These are phyloP conservation scores for Nissolia schottii DNA, from an alignment of 306 rosid genomes.

Conservation along the genomic window DNA sequence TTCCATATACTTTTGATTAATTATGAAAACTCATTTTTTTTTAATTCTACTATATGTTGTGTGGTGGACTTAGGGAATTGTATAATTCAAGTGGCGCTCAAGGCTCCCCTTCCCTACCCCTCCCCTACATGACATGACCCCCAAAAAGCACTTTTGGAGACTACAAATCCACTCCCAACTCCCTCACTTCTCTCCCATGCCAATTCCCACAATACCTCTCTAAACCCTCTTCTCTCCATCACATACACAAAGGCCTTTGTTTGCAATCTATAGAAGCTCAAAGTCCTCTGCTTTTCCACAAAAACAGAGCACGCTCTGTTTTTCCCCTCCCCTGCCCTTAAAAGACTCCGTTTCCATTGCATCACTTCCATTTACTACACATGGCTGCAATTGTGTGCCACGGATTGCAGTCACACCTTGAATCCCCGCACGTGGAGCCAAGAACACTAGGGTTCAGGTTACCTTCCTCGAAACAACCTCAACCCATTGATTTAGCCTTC, in stretches of 20 bases:
- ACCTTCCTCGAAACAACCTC: conserved; percentile 39
- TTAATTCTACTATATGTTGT: conserved; percentile 4
- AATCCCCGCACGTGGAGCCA: conserved; percentile 57
- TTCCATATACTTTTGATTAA: neutral
- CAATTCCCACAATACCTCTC: conserved; percentile 3
- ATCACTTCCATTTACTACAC: neutral
- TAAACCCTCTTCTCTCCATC: neutral
- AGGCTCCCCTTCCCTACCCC: conserved; percentile 17
- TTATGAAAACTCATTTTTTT: neutral
- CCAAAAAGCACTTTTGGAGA: conserved; percentile 44
- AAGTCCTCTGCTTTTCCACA: neutral
- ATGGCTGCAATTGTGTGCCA: conserved; percentile 79
- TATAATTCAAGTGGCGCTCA: conserved; percentile 52
- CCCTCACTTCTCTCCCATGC: conserved; percentile 44
- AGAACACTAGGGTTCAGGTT: conserved; percentile 51
- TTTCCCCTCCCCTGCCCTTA: neutral
- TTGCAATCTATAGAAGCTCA: neutral
- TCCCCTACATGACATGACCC: conserved; percentile 11
- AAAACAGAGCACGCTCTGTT: conserved; percentile 11
- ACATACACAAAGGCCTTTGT: neutral
- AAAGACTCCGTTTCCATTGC: neutral
- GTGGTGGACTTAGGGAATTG: conserved; percentile 39
- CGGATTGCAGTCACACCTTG: conserved; percentile 53
- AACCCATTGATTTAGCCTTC: conserved; percentile 40
- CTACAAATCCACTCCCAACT: conserved; percentile 69